Evolutionary conservation across 148 eudicot species (phyloP).

Genomic region (Rheum nobile): DNA sequence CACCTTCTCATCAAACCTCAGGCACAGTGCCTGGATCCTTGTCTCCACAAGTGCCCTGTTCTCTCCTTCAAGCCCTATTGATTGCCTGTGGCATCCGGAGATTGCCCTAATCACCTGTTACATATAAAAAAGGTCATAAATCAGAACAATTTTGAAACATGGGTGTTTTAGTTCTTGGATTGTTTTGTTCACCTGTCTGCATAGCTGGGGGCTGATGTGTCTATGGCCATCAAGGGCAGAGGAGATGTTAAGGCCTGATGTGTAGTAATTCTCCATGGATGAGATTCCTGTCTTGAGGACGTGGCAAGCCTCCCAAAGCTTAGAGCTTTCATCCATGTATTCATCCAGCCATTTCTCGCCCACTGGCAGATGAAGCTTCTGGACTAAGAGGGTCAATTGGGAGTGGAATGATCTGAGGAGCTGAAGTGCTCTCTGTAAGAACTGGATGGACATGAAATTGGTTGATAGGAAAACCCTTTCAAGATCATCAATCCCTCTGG

Average conservation of each 20-base stretch:
- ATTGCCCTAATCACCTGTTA: conserved; percentile 43
- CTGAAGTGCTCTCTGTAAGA: conserved; percentile 46
- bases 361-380: conserved; percentile 52
- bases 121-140: background rate
- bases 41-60: conserved; percentile 52
- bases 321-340: conserved; percentile 69
- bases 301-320: conserved; percentile 62
- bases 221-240: conserved; percentile 36
- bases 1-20: conserved; percentile 41
- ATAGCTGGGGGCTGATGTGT: conserved; percentile 37
- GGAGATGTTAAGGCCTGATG: conserved; percentile 39
- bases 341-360: conserved; percentile 77
- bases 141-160: background rate
- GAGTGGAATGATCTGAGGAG: conserved; percentile 52
- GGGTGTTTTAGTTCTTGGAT: background rate
- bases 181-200: conserved; percentile 31
- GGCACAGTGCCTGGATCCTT: conserved; percentile 36
- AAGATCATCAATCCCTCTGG: conserved; percentile 59
- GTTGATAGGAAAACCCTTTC: conserved; percentile 45
- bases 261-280: conserved; percentile 46
- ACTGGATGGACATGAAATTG: conserved; percentile 61
- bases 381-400: conserved; percentile 45
- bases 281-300: conserved; percentile 45
- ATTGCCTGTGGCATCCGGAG: conserved; percentile 44
- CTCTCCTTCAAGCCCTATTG: conserved; percentile 52